Evolutionary conservation across 2,329 filamentous ascomycete species (phyloP), one percentile per base, ranked within the genome.

Genomic region (Colletotrichum sp.): DNA sequence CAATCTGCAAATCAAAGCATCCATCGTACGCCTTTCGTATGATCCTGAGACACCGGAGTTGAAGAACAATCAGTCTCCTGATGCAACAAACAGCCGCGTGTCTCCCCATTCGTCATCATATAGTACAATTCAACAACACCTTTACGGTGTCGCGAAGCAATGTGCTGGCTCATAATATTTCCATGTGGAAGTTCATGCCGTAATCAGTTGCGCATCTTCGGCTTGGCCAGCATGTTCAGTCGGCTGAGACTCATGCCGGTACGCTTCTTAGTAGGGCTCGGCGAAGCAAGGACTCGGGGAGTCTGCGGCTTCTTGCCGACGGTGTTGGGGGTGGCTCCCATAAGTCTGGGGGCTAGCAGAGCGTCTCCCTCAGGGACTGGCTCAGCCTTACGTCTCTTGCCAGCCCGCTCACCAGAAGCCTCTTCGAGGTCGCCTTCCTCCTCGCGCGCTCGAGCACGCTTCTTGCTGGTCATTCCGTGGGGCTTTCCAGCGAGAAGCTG

Each of bases 401-500:
- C 85, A 3, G 88, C 89, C 62, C 86, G 82, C 67, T 89, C 88
- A 0, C 87, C 87, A 39, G 90, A 89, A 69, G 92, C 91, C 71
- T 91, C 90, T 57, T 92, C 90, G 64, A 88, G 88, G 52, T 89
- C 88, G 69, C 92, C 91, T 66, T 91, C 90, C 64, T 92, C 90
- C 68, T 88, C 89, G 69, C 84, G 89, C 18, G 89, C 88, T n/a
- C 92, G 88, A 79, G 90, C 88, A 30, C 92, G 90, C 84, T 93
- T 94, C 87, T 94, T 93, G 85, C 91, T 93, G 9, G 87, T 83
- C 84, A 94, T 90, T 21, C 92, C 92, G 79, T 93, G 92, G 5
- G 90, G 87, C 49, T 92, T 88, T 52, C 88, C 87, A n/a, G 83
- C 80, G 67, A 88, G 80, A 81, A 80, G 79, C 66, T 76, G 80